Percentiles rank a stretch among this genome's conserved stretches.
Evolutionary conservation across 2,329 filamentous ascomycete genomes (phyloP).

Genomic region (Grosmannia serpens): DNA sequence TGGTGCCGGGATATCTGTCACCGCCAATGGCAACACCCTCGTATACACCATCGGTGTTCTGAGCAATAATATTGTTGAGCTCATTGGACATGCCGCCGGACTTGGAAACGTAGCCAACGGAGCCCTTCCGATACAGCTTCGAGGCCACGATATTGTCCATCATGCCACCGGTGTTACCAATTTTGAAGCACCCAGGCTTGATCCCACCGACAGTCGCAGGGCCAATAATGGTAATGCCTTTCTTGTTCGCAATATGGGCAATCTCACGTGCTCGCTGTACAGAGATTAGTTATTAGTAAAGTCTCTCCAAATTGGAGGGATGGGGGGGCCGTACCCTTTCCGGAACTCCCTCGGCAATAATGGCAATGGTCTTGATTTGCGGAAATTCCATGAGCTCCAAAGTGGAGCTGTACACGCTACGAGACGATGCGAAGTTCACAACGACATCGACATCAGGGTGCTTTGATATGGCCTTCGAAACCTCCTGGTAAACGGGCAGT

Average conservation of each 20-base stretch:
- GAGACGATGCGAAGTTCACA: conserved; percentile 98
- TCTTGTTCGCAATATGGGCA: conserved; percentile 90
- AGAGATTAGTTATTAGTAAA: conserved; percentile 15
- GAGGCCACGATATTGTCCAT: conserved; percentile 99
- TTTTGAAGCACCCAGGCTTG: conserved; percentile 99
- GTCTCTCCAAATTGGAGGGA: background rate
- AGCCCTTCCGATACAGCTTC: conserved; percentile 99
- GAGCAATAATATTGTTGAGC: conserved; percentile 97
- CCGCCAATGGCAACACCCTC: conserved; percentile 99
- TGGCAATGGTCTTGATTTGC: conserved; percentile 97
- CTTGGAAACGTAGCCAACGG: conserved; percentile 98
- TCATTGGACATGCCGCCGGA: conserved; percentile 99
- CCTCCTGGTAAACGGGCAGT: conserved; percentile 93
- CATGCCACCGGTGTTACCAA: conserved; percentile 99
- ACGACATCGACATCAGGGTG: conserved; percentile 95
- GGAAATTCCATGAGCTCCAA: conserved; percentile 97
- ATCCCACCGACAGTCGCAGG: conserved; percentile 98
- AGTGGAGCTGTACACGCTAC: conserved; percentile 96
- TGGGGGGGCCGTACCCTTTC: conserved; percentile 60
- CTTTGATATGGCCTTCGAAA: conserved; percentile 87
- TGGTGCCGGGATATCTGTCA: conserved; percentile 97
- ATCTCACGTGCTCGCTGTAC: conserved; percentile 83
- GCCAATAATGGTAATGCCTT: conserved; percentile 97
- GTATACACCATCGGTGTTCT: conserved; percentile 95
- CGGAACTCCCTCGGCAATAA: conserved; percentile 98